Percentiles rank a stretch among this genome's conserved stretches.
Evolutionary conservation across 164 flowering plant genomes (phyloP).

Genomic region (Hamamelis virginiana): DNA sequence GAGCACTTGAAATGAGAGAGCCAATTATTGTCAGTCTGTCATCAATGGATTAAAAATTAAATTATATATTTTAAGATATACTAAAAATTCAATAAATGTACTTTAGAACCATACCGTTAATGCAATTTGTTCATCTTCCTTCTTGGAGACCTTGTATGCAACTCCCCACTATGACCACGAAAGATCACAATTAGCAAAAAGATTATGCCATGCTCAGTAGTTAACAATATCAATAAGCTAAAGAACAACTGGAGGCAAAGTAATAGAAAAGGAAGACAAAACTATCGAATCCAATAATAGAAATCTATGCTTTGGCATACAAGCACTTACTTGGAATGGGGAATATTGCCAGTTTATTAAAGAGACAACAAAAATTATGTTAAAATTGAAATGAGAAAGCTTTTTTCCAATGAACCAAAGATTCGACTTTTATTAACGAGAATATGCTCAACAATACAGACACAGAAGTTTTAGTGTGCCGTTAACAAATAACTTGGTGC

Average conservation of each 20-base stretch:
- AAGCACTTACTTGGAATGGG: too few species aligned
- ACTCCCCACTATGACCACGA: conserved; percentile 69
- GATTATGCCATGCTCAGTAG: background rate
- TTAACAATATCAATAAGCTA: background rate
- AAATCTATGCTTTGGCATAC: too few species aligned
- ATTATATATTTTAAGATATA: background rate
- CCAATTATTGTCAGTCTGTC: background rate
- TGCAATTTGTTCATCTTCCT: conserved; percentile 63
- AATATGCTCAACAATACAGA: too few species aligned
- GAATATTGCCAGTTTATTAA: too few species aligned
- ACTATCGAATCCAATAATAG: too few species aligned
- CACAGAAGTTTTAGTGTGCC: too few species aligned
- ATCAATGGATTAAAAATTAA: background rate
- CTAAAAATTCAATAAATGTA: background rate
- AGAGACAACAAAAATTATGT: too few species aligned
- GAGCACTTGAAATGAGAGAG: background rate
- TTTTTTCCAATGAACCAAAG: too few species aligned
- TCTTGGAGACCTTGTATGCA: conserved; percentile 64
- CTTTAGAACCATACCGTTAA: conserved; percentile 35
- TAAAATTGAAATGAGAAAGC: too few species aligned
- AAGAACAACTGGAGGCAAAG: background rate
- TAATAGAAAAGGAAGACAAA: background rate
- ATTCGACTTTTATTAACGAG: too few species aligned
- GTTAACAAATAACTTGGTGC: too few species aligned
- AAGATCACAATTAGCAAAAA: conserved; percentile 6